Percentiles rank a stretch among this genome's conserved stretches.
Evolutionary conservation across 805 yeast genomes (phyloP).

Genomic region (Yarrowia yakushimensis): DNA sequence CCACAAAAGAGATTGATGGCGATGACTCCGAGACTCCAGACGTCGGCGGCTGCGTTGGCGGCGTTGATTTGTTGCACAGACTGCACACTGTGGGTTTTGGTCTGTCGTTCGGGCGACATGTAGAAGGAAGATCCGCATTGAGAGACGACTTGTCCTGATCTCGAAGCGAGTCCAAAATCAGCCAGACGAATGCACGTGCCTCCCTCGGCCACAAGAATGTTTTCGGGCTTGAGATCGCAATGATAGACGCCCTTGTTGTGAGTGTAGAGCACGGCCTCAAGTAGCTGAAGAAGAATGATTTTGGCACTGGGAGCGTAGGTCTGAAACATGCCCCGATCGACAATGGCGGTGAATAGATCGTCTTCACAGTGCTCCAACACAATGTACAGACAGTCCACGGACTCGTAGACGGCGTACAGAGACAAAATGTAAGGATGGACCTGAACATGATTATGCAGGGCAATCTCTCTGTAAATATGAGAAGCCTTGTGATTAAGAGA

Average conservation of each 20-base stretch:
- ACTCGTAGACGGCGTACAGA: slow-evolving; percentile 67
- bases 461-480: slow-evolving; percentile 50
- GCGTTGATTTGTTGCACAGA: slow-evolving; percentile 6
- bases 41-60: slow-evolving; percentile 47
- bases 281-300: slow-evolving; percentile 62
- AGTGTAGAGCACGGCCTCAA: slow-evolving; percentile 75
- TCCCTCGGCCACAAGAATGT: slow-evolving; percentile 59
- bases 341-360: slow-evolving; percentile 72
- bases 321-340: slow-evolving; percentile 44
- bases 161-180: slow-evolving; percentile 85
- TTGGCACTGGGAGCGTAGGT: slow-evolving; percentile 49
- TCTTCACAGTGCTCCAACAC: slow-evolving; percentile 81
- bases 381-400: slow-evolving; percentile 52
- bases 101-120: slow-evolving; percentile 76
- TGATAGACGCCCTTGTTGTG: slow-evolving; percentile 77
- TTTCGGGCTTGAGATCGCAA: slow-evolving; percentile 91
- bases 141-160: slow-evolving; percentile 45
- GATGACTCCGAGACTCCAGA: slow-evolving; percentile 84
- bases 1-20: slow-evolving; percentile 76
- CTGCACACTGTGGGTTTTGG: not conserved
- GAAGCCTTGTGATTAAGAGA: slow-evolving; percentile 34
- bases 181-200: slow-evolving; percentile 58
- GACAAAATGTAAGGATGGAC: slow-evolving; percentile 63
- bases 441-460: slow-evolving; percentile 70
- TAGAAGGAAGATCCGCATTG: slow-evolving; percentile 78